Percentiles rank a stretch among this genome's conserved stretches.
These are phyloP conservation scores for Neltuma alba DNA, from an alignment of 306 rosid species.

Conservation along the genomic window DNA sequence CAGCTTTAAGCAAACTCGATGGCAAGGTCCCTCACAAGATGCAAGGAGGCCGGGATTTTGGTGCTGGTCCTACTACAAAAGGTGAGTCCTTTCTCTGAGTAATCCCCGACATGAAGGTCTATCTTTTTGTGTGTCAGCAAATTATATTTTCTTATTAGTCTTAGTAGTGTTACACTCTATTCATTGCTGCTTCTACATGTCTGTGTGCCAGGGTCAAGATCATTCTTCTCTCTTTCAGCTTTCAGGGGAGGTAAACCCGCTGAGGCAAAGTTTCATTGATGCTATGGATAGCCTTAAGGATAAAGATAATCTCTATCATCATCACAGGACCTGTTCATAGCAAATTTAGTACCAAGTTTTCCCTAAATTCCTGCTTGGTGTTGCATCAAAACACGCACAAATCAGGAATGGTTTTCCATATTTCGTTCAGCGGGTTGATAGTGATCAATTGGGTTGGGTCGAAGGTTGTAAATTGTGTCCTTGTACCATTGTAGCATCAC, in stretches of 20 bases:
- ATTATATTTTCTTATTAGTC: slow-evolving; percentile 14
- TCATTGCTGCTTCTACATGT: slow-evolving; percentile 30
- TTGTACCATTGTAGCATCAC: slow-evolving; percentile 26
- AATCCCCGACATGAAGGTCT: slow-evolving; percentile 16
- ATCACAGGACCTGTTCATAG: slow-evolving; percentile 33
- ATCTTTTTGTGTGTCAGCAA: slow-evolving; percentile 5
- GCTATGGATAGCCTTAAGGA: slow-evolving; percentile 26
- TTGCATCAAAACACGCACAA: slow-evolving; percentile 35
- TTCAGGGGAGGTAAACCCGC: slow-evolving; percentile 81
- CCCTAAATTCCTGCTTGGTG: slow-evolving; percentile 22
- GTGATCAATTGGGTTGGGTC: slow-evolving; percentile 28
- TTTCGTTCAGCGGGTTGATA: not conserved
- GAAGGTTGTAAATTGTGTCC: slow-evolving; percentile 39
- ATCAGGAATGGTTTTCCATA: slow-evolving; percentile 7
- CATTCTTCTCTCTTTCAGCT: slow-evolving; percentile 99
- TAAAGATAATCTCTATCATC: slow-evolving; percentile 20
- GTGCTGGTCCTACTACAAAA: slow-evolving; percentile 60
- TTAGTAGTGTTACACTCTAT: slow-evolving; percentile 15
- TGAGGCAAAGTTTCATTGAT: slow-evolving; percentile 50
- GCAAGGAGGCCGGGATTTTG: slow-evolving; percentile 58
- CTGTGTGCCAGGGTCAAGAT: slow-evolving; percentile 77
- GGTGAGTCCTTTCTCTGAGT: slow-evolving; percentile 58
- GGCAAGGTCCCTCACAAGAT: slow-evolving; percentile 60
- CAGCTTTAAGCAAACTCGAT: slow-evolving; percentile 58
- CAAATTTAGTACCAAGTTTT: slow-evolving; percentile 30